Conservation (phyloP, 768 basidiomycete genomes). For the Coprinopsis sp. region DNA sequence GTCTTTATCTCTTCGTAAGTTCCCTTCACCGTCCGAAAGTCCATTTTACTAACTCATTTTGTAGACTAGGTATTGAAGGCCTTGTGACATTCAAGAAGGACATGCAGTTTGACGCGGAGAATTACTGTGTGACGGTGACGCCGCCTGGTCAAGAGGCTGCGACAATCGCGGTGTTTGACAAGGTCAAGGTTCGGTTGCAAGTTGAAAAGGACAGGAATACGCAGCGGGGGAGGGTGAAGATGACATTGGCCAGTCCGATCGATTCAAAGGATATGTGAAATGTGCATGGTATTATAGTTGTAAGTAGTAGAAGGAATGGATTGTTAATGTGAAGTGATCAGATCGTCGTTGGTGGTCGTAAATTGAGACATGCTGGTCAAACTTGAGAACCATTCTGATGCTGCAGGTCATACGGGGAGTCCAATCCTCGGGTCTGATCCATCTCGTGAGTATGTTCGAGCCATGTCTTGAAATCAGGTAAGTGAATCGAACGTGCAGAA, state of each 20-base stretch:
- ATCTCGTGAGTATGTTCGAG: constrained; percentile 1
- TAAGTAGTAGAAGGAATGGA: neutral
- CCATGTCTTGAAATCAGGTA: neutral
- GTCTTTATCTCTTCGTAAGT: constrained; percentile 49
- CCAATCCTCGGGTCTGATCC: neutral
- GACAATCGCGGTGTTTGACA: constrained; percentile 86
- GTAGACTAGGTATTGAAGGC: constrained; percentile 89
- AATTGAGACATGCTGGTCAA: neutral
- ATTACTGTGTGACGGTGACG: constrained; percentile 70
- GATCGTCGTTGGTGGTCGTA: neutral
- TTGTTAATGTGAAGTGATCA: neutral
- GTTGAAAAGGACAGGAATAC: constrained; percentile 96
- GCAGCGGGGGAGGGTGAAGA: constrained; percentile 84
- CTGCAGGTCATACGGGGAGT: constrained; percentile 3
- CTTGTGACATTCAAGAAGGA: constrained; percentile 91
- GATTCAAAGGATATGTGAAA: constrained; percentile 43
- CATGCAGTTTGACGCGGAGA: constrained; percentile 86
- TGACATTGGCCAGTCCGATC: constrained; percentile 67
- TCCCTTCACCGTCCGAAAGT: neutral
- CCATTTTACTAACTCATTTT: constrained; percentile 1
- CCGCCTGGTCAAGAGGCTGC: constrained; percentile 43
- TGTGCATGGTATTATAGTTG: neutral
- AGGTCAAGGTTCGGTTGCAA: constrained; percentile 83
- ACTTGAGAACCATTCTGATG: neutral
- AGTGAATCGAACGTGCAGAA: neutral